A percentile compares a stretch with the other conserved stretches of the same genome.
These are phyloP conservation scores for Cicer cuneatum DNA, from an alignment of 306 rosid genomes.

Conservation along the genomic window DNA sequence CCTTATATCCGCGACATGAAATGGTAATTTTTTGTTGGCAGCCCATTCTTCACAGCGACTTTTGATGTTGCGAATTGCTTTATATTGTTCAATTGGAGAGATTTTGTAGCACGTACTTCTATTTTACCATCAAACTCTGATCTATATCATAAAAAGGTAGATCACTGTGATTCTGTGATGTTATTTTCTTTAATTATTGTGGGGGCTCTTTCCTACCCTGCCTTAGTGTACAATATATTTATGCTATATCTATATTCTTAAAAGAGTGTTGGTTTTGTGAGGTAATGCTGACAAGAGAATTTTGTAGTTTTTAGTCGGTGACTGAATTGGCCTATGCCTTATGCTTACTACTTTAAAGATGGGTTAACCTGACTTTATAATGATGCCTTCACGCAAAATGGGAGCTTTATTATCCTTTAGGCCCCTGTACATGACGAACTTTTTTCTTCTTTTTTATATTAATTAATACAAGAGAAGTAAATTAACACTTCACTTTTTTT, in stretches of 20 bases:
- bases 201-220: constrained; percentile 4
- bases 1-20: constrained; percentile 39
- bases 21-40: constrained; percentile 44
- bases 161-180: constrained; percentile 6
- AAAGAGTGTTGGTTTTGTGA: not conserved
- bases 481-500: not conserved
- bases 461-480: not conserved
- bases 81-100: constrained; percentile 34
- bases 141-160: not conserved
- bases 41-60: not conserved
- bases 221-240: not conserved
- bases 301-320: not conserved
- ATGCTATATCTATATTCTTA: constrained; percentile 9
- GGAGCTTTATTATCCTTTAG: too few relatives aligned
- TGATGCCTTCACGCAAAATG: too few relatives aligned
- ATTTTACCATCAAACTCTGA: constrained; percentile 6
- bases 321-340: not conserved
- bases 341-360: too few relatives aligned
- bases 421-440: not conserved
- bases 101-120: constrained; percentile 17
- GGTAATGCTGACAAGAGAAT: not conserved
- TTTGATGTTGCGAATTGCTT: constrained; percentile 24
- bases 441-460: too few relatives aligned
- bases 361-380: too few relatives aligned
- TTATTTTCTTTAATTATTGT: constrained; percentile 25